Evolutionary conservation across 2,329 filamentous ascomycete genomes (phyloP), one percentile per base, ranked within the genome.

Genomic region (Pestalotiopsis fici): DNA sequence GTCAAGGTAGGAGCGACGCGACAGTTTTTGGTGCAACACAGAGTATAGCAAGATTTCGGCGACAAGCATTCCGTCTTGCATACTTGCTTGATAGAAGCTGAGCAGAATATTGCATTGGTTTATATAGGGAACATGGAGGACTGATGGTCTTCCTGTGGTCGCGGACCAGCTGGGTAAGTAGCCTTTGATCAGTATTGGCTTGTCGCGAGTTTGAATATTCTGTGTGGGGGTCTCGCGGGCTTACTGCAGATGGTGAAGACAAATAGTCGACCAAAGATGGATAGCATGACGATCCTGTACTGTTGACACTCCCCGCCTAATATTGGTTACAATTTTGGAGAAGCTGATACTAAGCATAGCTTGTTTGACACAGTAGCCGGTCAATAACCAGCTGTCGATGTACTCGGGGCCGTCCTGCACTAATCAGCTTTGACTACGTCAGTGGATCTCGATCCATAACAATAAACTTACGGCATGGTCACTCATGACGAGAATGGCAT

Each of bases 311-410:
- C 77, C 75, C 1, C 71, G 69, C 50, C 76, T 78, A 11, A 80
- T 77, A 25, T 78, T 77, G 43, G 72, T 73, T n/a, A 80, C 72
- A 25, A 82, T 79, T 55, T 78, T 78, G 0, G 81, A 81, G 59
- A 83, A 82, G 59, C 77, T 79, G 50, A 82, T 81, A 62, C 79
- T 80, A 11, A 83, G 69, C 79, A 83, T 83, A 1, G 80, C 79
- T 65, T 83, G 81, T 64, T 82, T 78, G 0, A 77, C 79, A 50
- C 81, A 82, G 59, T 81, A 80, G 0, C 81, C 80, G 2, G 78
- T 81, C 55, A 82, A 69, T 12, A 82, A 70, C 81, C 80, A 82
- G 61, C 80, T 82, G 59, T 82, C 81, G 25, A 82, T 76, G 57
- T 82, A 82, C 59, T 82, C 80, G 1, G 72, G 65, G 12, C 76